Conservation (phyloP, 1,139 yeast species). For the Lodderomyces pseudojiufengensis region DNA sequence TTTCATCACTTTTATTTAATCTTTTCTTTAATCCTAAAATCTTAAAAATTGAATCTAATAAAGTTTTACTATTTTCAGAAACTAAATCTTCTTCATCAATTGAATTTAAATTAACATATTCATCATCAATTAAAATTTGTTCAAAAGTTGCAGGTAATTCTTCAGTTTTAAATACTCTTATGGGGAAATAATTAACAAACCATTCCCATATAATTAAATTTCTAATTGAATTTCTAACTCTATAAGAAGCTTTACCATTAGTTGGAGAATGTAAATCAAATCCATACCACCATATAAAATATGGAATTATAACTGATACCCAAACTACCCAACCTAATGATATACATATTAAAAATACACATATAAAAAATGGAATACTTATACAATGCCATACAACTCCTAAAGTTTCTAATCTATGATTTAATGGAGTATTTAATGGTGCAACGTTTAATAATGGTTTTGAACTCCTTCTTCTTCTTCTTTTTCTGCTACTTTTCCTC, state of each 20-base stretch:
- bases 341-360: conserved; percentile 50
- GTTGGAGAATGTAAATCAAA: conserved; percentile 62
- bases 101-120: conserved; percentile 17
- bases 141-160: conserved; percentile 76
- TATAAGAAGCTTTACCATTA: conserved; percentile 62
- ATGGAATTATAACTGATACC: conserved; percentile 56
- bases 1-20: conserved; percentile 23
- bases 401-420: conserved; percentile 63
- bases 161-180: conserved; percentile 64
- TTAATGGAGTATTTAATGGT: conserved; percentile 53
- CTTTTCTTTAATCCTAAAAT: conserved; percentile 38
- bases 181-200: conserved; percentile 79
- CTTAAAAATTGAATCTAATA: conserved; percentile 36
- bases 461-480: conserved; percentile 5
- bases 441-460: conserved; percentile 35
- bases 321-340: conserved; percentile 69
- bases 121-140: conserved; percentile 24
- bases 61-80: conserved; percentile 35
- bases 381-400: conserved; percentile 76
- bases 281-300: conserved; percentile 56
- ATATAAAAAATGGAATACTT: conserved; percentile 58
- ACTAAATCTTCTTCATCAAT: conserved; percentile 47
- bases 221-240: conserved; percentile 59
- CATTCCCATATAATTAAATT: conserved; percentile 63
- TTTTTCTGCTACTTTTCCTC: not conserved